phyloP scores from a whole-genome alignment of 306 rosid species.

The Luffa aegyptiaca region DNA sequence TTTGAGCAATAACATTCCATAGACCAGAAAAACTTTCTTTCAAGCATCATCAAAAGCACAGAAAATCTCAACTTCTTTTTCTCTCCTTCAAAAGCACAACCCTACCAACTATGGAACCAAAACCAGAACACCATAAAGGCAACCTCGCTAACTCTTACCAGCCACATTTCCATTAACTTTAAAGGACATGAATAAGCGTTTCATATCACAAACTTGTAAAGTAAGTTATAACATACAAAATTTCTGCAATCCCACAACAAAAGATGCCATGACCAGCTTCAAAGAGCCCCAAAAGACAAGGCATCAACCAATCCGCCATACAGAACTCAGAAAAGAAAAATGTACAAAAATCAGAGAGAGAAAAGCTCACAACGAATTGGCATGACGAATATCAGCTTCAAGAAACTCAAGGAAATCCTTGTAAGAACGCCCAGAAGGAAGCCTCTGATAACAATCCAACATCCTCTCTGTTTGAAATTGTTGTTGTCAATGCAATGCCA shows the following conservation, averaged over 20 bases:
- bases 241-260: neutral
- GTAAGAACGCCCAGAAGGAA: constrained; percentile 39
- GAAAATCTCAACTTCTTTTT: neutral
- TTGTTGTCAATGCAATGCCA: neutral
- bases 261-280: neutral
- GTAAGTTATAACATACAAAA: neutral
- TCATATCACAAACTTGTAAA: neutral
- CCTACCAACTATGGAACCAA: neutral
- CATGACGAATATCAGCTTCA: constrained; percentile 68
- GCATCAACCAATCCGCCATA: neutral
- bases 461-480: constrained; percentile 14
- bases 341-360: neutral
- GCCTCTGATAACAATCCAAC: constrained; percentile 42
- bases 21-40: neutral
- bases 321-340: neutral
- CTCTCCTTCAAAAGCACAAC: neutral
- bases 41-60: neutral
- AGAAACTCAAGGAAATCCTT: constrained; percentile 54
- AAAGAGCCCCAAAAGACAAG: neutral
- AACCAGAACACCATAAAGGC: neutral
- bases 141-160: neutral
- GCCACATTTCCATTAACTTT: neutral
- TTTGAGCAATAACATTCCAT: neutral
- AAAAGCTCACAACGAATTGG: constrained; percentile 55
- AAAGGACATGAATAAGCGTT: neutral